These are phyloP conservation scores for Malassezia obtusa DNA, from an alignment of 1,284 basidiomycete species.

Conservation along the genomic window DNA sequence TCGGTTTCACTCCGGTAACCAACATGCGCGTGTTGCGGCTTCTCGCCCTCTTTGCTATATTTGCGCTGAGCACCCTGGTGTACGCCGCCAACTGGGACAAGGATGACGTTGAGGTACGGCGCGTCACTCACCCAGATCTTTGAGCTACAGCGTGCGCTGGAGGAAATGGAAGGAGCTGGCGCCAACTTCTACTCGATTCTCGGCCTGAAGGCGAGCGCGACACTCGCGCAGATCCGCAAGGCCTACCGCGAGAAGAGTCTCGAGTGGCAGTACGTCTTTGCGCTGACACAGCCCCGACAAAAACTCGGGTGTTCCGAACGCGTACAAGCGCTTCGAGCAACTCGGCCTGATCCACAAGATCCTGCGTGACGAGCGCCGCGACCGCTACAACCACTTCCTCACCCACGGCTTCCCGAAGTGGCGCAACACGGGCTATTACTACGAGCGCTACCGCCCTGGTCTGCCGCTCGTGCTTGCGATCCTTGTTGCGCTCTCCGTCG, in stretches of 20 bases:
- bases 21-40: conserved; percentile 6
- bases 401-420: conserved; percentile 43
- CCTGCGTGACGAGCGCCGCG: conserved; percentile 38
- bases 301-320: conserved; percentile 24
- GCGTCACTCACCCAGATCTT: conserved; percentile 27
- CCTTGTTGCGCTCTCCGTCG: conserved; percentile 24
- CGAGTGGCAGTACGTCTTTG: conserved; percentile 31
- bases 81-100: conserved; percentile 28
- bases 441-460: conserved; percentile 37
- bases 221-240: conserved; percentile 27
- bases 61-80: conserved; percentile 1
- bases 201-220: conserved; percentile 22
- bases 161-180: conserved; percentile 26
- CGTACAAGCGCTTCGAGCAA: conserved; percentile 38
- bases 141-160: conserved; percentile 38
- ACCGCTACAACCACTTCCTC: conserved; percentile 45
- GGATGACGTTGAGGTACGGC: conserved; percentile 30
- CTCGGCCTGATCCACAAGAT: conserved; percentile 44
- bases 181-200: conserved; percentile 42
- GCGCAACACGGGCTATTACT: conserved; percentile 41
- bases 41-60: conserved; percentile 3
- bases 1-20: not conserved
- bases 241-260: conserved; percentile 41
- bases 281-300: conserved; percentile 32
- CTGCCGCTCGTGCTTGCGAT: conserved; percentile 26